phyloP scores from a whole-genome alignment of 2,329 filamentous ascomycete genomes.

The Trichoderma asperellum region DNA sequence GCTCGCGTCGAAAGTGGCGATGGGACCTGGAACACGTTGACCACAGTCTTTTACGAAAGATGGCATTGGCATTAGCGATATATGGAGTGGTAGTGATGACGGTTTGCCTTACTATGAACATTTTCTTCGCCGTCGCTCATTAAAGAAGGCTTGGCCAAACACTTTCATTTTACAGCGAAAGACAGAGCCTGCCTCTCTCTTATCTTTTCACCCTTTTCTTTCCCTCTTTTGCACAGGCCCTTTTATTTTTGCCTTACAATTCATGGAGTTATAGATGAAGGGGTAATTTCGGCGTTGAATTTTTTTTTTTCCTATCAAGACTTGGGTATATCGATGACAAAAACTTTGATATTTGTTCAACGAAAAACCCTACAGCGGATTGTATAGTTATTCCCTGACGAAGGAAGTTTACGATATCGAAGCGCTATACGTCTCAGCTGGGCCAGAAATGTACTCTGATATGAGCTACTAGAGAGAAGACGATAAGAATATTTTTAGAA shows the following conservation, averaged over 20 bases:
- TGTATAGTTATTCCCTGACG: background rate
- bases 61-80: conserved; percentile 74
- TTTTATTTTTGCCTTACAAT: background rate
- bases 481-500: conserved; percentile 12
- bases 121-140: conserved; percentile 72
- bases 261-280: conserved; percentile 34
- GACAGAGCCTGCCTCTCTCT: background rate
- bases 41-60: conserved; percentile 67
- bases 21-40: conserved; percentile 67
- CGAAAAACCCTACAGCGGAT: background rate
- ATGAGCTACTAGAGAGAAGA: background rate
- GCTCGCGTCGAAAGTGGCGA: conserved; percentile 60
- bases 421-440: background rate
- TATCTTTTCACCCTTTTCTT: background rate
- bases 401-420: background rate
- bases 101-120: conserved; percentile 83
- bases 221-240: background rate
- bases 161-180: background rate
- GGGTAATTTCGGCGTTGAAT: conserved; percentile 29
- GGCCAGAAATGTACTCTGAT: background rate
- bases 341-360: background rate
- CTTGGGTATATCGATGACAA: conserved; percentile 1
- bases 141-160: conserved; percentile 41
- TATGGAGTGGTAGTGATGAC: conserved; percentile 91
- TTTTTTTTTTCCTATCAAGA: background rate